Evolutionary conservation across 305 asterid species (phyloP).

Genomic region (Solanum hybrid): DNA sequence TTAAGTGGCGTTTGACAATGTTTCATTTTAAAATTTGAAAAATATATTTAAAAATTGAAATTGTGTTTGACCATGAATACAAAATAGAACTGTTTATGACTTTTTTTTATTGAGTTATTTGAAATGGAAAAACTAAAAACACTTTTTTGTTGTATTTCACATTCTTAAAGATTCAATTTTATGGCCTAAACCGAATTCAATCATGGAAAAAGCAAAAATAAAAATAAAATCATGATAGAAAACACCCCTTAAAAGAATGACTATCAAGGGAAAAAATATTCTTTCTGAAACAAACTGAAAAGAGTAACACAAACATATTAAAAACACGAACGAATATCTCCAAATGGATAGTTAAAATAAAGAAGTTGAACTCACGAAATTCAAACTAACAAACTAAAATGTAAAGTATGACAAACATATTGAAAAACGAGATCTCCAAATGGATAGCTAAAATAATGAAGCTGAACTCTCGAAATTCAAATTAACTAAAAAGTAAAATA

Average conservation of each 20-base stretch:
- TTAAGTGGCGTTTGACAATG: fast-evolving
- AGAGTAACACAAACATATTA: background rate
- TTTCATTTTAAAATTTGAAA: background rate
- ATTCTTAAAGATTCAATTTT: background rate
- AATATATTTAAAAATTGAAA: background rate
- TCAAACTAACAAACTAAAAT: background rate
- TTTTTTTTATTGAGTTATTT: background rate
- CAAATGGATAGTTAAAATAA: background rate
- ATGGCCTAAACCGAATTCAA: background rate
- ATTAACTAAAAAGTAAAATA: background rate
- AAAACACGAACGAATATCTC: background rate
- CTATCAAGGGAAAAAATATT: background rate
- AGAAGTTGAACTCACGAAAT: background rate
- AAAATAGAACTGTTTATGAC: background rate
- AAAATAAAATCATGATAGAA: too few relatives aligned
- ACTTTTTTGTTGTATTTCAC: background rate
- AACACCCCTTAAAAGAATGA: background rate
- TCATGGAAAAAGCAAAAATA: background rate
- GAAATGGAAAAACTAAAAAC: background rate
- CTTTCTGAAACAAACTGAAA: too few relatives aligned
- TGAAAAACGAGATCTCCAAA: background rate
- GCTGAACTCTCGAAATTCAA: background rate
- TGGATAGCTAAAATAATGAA: background rate
- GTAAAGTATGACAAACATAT: background rate
- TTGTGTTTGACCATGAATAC: background rate